Conservation (phyloP, 2,329 filamentous ascomycete genomes). For the Mollisia scopiformis region DNA sequence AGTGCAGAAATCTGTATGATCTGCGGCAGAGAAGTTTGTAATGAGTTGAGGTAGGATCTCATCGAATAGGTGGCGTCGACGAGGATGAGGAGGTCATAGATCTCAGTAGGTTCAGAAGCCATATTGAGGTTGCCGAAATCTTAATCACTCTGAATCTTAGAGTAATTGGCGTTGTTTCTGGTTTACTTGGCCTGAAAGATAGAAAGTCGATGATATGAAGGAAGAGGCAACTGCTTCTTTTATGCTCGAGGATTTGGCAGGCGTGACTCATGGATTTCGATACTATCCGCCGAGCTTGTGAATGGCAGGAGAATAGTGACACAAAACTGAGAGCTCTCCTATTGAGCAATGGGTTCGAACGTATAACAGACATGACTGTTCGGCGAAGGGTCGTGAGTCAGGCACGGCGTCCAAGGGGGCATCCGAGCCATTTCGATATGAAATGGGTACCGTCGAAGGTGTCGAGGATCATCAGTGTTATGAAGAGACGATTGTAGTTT, state of each 20-base stretch:
- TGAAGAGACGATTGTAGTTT: too few species aligned
- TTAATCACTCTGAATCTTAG: not conserved
- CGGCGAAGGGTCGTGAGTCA: not conserved
- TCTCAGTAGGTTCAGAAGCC: not conserved
- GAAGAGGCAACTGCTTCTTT: not conserved
- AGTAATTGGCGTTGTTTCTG: not conserved
- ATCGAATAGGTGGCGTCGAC: constrained; percentile 22
- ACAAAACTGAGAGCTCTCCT: too few species aligned
- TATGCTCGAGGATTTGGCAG: not conserved
- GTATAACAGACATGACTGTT: not conserved
- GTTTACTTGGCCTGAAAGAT: not conserved
- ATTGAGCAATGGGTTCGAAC: not conserved
- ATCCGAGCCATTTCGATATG: too few species aligned
- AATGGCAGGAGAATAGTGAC: too few species aligned
- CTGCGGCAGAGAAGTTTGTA: constrained; percentile 15
- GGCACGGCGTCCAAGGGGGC: too few species aligned
- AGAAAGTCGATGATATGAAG: not conserved
- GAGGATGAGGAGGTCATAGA: constrained; percentile 22
- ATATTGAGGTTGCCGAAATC: not conserved
- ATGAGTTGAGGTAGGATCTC: constrained; percentile 13
- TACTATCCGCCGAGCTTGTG: too few species aligned
- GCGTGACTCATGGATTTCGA: not conserved
- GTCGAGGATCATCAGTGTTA: too few species aligned
- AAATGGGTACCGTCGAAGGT: too few species aligned
- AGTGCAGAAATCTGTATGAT: constrained; percentile 21